phyloP scores from a whole-genome alignment of 2,329 filamentous ascomycete species.

The Epichloe uncinata region DNA sequence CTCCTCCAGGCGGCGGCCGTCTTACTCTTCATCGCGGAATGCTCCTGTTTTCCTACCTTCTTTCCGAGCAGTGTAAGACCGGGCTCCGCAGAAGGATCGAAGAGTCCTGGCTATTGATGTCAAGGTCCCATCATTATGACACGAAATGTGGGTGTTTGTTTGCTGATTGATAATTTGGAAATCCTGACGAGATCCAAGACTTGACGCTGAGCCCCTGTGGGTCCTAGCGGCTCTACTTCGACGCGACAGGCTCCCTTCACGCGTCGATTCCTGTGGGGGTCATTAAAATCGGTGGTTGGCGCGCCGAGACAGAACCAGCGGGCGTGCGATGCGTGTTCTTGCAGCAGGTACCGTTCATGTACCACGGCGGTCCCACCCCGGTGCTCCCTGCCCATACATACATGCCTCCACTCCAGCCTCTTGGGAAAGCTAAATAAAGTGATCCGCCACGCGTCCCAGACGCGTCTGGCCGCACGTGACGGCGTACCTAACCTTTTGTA shows the following conservation, averaged over 20 bases:
- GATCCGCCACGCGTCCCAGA: conserved; percentile 12
- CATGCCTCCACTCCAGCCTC: conserved; percentile 6
- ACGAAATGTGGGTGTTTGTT: conserved; percentile 10
- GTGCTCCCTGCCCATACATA: background rate
- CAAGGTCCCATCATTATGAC: conserved; percentile 11
- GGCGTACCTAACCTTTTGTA: conserved; percentile 19
- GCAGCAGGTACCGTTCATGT: conserved; percentile 4
- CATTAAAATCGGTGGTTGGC: conserved; percentile 8
- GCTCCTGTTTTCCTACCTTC: conserved; percentile 7
- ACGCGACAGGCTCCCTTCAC: conserved; percentile 11
- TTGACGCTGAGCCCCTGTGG: background rate
- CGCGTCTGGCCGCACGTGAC: conserved; percentile 26
- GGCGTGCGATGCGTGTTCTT: background rate
- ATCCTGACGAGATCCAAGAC: conserved; percentile 11
- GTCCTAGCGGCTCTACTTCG: conserved; percentile 8
- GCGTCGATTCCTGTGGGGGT: conserved; percentile 6
- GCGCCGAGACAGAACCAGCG: background rate
- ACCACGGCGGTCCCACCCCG: background rate
- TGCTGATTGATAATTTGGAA: conserved; percentile 20
- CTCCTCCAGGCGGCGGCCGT: background rate
- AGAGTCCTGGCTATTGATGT: background rate
- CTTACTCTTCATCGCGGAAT: no score
- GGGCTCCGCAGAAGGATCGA: conserved; percentile 2
- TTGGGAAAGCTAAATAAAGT: conserved; percentile 10
- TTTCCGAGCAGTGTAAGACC: conserved; percentile 12